phyloP scores from a whole-genome alignment of 306 rosid genomes.

The Ormosia emarginata region DNA sequence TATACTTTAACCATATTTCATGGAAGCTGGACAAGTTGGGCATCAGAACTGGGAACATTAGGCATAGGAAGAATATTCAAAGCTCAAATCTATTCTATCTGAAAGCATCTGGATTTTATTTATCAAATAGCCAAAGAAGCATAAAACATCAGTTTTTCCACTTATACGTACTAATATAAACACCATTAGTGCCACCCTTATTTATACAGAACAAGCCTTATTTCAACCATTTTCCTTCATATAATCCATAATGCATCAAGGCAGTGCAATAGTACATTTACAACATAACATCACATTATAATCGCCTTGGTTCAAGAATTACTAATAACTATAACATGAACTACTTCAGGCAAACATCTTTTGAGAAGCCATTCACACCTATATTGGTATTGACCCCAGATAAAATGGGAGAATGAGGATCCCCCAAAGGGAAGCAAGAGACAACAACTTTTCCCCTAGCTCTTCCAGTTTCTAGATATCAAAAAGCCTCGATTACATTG shows the following conservation, averaged over 20 bases:
- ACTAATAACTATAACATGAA: background rate
- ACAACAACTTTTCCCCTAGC: constrained; percentile 47
- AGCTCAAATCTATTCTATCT: background rate
- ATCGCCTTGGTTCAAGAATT: background rate
- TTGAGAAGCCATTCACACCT: background rate
- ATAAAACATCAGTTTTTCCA: background rate
- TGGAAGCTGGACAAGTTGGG: no score
- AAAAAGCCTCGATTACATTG: constrained; percentile 34
- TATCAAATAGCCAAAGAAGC: background rate
- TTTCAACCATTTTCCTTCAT: background rate
- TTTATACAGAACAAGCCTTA: background rate
- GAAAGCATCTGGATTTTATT: background rate
- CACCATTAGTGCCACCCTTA: background rate
- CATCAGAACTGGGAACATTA: no score
- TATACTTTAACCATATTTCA: no score
- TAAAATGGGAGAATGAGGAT: background rate
- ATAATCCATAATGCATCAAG: background rate
- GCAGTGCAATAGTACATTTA: background rate
- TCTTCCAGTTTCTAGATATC: constrained; percentile 39
- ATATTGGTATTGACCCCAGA: background rate
- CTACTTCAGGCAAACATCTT: background rate
- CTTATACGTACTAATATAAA: no score
- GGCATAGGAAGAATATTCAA: background rate
- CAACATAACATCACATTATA: background rate
- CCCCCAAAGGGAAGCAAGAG: constrained; percentile 7